Evolutionary conservation across 805 yeast species (phyloP), one percentile per base, ranked within the genome.

Genomic region (Pichia phayaonensis): DNA sequence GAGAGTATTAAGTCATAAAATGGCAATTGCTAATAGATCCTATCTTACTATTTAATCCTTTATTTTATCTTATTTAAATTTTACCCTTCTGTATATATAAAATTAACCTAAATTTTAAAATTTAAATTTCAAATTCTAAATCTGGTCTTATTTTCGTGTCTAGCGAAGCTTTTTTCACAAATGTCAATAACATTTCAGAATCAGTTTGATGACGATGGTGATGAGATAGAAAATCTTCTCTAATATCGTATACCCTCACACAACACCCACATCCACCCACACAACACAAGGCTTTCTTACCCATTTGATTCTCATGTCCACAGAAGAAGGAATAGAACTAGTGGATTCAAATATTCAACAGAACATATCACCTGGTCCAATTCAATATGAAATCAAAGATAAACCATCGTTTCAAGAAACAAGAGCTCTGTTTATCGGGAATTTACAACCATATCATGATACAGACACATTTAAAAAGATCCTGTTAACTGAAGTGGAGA

Each of bases 1-100:
- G 73, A 81, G 84, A 69, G 78, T 80, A 48, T 83, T 80, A 61
- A 80, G 86, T 75, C 98, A 92, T 70, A 88, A 84, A 70, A 72
- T 80, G 53, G 97, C 97, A 43, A 82, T 90, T 65, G 81, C 89
- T 44, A 90, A 88, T 70, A 84, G 97, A 80, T 83, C 96, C 47
- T 86, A 66, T 50, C 54, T 66, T 54, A 59, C 56, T 52, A 52
- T 65, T 42, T 64, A 54, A n/a, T 34, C 11, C 11, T 7, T 5
- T 26, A n/a, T n/a, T n/a, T 12, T 29, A 29, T 29, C 15, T 8
- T 29, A 11, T 29, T 29, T 29, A 29, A 6, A 8, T 29, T 29
- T 13, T 23, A 40, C 26, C 24, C 20, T 24, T 47, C 45, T 40
- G 49, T 48, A 46, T 34, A 48, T 38, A 51, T 8, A 21, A 21